These are phyloP conservation scores for Lanzia echinophila DNA, from an alignment of 2,329 filamentous ascomycete species.

Conservation along the genomic window DNA sequence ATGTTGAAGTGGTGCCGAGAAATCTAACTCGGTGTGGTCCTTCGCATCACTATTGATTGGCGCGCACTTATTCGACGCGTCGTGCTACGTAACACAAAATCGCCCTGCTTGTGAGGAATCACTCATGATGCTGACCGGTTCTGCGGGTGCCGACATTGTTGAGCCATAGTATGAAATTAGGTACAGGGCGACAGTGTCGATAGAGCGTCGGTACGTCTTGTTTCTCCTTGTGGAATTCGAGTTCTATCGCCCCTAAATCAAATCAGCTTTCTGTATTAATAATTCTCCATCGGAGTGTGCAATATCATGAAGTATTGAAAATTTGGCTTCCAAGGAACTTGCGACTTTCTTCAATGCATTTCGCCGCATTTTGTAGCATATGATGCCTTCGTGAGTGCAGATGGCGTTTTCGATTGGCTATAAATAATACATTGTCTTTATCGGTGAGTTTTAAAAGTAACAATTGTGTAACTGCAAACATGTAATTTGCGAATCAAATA, in stretches of 20 bases:
- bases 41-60: background rate
- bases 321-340: too few relatives aligned
- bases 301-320: background rate
- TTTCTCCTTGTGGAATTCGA: too few relatives aligned
- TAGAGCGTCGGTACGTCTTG: too few relatives aligned
- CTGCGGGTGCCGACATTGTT: background rate
- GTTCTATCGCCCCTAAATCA: too few relatives aligned
- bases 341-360: background rate
- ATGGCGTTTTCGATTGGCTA: background rate
- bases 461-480: background rate
- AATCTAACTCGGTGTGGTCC: constrained; percentile 36
- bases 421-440: background rate
- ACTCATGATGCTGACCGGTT: background rate
- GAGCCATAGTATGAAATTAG: background rate
- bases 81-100: background rate
- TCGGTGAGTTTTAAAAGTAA: constrained; percentile 7
- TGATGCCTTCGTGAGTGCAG: background rate
- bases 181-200: too few relatives aligned
- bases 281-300: background rate
- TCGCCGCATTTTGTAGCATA: background rate
- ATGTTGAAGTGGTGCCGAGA: constrained; percentile 72
- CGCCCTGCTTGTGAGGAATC: constrained; percentile 2
- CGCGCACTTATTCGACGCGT: background rate
- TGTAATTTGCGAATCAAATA: background rate
- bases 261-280: too few relatives aligned